These are phyloP conservation scores for Mycena venus DNA, from an alignment of 768 basidiomycete species.

Conservation along the genomic window DNA sequence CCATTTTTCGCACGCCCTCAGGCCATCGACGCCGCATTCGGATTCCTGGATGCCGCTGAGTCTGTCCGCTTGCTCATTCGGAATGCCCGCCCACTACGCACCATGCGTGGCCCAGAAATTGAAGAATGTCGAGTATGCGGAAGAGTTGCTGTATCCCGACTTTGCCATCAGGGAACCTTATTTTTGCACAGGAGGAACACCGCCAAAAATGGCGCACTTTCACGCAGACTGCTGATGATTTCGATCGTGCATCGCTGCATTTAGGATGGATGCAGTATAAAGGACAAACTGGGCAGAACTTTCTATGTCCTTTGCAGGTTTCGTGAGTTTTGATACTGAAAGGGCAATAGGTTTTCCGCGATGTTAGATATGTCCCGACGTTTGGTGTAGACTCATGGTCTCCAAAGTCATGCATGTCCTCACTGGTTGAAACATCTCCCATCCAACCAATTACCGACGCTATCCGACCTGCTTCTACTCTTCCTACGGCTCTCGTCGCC, in stretches of 20 bases:
- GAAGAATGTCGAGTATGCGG: constrained; percentile 17
- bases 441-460: constrained; percentile 7
- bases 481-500: constrained; percentile 13
- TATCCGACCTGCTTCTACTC: too few species aligned
- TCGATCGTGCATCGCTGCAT: neutral
- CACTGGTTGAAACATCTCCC: constrained; percentile 10
- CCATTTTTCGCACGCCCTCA: neutral
- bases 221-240: neutral
- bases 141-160: constrained; percentile 30
- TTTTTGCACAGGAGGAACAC: constrained; percentile 21
- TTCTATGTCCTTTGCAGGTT: neutral
- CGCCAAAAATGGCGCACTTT: constrained; percentile 15
- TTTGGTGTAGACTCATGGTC: constrained; percentile 17
- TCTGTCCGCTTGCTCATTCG: constrained; percentile 15
- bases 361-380: constrained; percentile 14
- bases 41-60: constrained; percentile 21
- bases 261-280: constrained; percentile 25
- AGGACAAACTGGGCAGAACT: constrained; percentile 31
- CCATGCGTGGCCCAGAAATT: constrained; percentile 21
- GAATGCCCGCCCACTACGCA: constrained; percentile 26
- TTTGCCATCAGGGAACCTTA: constrained; percentile 30
- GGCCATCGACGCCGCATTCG: neutral
- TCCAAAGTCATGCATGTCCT: constrained; percentile 17
- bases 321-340: neutral
- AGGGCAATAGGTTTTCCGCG: constrained; percentile 11